Conservation (phyloP, 352 stramenopile genomes). For the Saprolegnia parasitica region DNA sequence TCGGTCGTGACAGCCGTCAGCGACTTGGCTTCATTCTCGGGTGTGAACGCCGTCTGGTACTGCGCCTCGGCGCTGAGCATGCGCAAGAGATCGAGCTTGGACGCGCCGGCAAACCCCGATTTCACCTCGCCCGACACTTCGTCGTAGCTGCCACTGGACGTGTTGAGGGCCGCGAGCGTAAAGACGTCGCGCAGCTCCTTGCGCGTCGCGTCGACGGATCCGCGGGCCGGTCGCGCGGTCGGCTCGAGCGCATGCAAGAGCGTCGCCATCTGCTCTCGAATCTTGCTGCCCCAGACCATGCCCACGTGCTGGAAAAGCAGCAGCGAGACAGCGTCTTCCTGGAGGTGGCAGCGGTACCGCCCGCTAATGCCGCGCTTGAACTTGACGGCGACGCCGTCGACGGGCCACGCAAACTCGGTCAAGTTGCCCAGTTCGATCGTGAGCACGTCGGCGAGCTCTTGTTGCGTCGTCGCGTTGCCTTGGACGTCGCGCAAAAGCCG, state of each 20-base stretch:
- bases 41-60: constrained; percentile 29
- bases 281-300: constrained; percentile 34
- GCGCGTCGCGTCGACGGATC: constrained; percentile 8
- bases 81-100: constrained; percentile 5
- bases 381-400: constrained; percentile 36
- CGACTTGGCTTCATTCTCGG: constrained; percentile 7
- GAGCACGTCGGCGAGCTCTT: constrained; percentile 43
- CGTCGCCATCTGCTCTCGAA: constrained; percentile 32
- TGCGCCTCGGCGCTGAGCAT: constrained; percentile 41
- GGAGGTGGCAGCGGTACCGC: constrained; percentile 40
- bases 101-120: neutral
- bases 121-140: neutral
- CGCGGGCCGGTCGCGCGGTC: neutral
- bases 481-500: constrained; percentile 37
- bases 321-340: constrained; percentile 44
- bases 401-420: constrained; percentile 39
- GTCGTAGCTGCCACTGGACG: neutral
- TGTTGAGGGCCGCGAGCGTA: constrained; percentile 13
- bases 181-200: constrained; percentile 13
- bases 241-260: constrained; percentile 33
- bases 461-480: constrained; percentile 35
- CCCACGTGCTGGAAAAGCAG: constrained; percentile 48
- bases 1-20: constrained; percentile 44
- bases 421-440: constrained; percentile 49
- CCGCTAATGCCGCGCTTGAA: constrained; percentile 46